Evolutionary conservation across 1,284 basidiomycete genomes (phyloP).

Genomic region (Trichosporon sp.): DNA sequence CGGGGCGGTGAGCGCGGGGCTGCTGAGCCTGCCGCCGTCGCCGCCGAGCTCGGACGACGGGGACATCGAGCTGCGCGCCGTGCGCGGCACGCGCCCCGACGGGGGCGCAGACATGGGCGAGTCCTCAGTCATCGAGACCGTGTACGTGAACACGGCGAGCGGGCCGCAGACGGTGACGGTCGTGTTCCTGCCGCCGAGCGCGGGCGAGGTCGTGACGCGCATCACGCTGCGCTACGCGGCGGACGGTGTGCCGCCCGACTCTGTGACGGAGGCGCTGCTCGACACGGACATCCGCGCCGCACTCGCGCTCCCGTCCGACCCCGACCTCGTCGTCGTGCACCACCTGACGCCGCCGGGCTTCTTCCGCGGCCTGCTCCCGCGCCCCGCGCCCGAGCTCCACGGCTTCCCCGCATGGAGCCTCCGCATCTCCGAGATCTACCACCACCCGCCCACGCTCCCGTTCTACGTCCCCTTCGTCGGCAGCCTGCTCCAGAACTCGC

Average conservation of each 20-base stretch:
- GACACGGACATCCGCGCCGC: constrained; percentile 20
- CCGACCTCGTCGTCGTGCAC: constrained; percentile 36
- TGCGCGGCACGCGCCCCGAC: background rate
- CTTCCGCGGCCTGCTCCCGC: constrained; percentile 25
- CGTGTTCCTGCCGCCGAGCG: constrained; percentile 20
- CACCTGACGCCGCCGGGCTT: constrained; percentile 24
- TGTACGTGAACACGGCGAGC: constrained; percentile 15
- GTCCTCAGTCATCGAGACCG: constrained; percentile 13
- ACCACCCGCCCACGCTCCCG: constrained; percentile 30
- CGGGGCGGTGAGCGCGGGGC: constrained; percentile 8
- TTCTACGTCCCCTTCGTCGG: constrained; percentile 20
- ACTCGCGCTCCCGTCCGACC: constrained; percentile 25
- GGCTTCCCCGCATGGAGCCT: constrained; percentile 41
- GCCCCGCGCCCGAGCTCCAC: constrained; percentile 35
- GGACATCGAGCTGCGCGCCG: background rate
- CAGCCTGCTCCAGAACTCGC: constrained; percentile 19
- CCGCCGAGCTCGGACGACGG: constrained; percentile 10
- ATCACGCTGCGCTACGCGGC: constrained; percentile 15
- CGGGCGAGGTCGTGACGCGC: constrained; percentile 13
- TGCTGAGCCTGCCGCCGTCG: constrained; percentile 21
- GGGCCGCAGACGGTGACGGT: constrained; percentile 17
- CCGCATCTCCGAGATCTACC: constrained; percentile 40
- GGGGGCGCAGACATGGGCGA: constrained; percentile 9
- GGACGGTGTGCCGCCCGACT: constrained; percentile 7
- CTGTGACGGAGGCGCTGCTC: constrained; percentile 16